Conservation (phyloP, 2,329 filamentous ascomycete species). For the Ophiosphaerella narmari region DNA sequence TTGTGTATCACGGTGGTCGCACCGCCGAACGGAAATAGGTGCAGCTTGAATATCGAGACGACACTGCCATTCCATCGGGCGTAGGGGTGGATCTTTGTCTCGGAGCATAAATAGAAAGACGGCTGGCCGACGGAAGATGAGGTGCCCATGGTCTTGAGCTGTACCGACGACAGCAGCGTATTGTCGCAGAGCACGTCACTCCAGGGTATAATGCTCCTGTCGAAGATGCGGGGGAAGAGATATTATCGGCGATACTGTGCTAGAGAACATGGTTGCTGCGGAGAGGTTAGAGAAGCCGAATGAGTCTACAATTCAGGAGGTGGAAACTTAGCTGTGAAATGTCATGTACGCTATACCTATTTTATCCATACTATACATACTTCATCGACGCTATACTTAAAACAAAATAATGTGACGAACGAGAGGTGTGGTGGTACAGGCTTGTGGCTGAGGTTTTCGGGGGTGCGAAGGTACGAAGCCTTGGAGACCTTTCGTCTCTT, state of each 20-base stretch:
- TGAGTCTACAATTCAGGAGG: constrained; percentile 5
- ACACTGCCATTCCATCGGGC: constrained; percentile 7
- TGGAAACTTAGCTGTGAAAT: not conserved
- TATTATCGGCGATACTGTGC: too few species aligned
- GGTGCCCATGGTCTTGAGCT: constrained; percentile 8
- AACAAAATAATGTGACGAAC: too few species aligned
- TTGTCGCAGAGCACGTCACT: constrained; percentile 1
- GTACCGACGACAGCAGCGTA: constrained; percentile 7
- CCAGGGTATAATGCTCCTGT: constrained; percentile 9
- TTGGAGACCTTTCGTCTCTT: too few species aligned
- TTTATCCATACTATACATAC: too few species aligned
- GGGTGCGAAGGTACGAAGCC: too few species aligned
- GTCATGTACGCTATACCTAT: too few species aligned
- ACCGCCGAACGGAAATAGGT: constrained; percentile 5
- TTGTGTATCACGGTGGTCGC: constrained; percentile 3
- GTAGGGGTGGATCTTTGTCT: constrained; percentile 6
- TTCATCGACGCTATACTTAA: too few species aligned
- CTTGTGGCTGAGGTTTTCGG: too few species aligned
- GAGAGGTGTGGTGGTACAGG: too few species aligned
- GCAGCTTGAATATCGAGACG: constrained; percentile 6
- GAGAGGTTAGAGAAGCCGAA: constrained; percentile 4
- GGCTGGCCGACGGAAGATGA: constrained; percentile 9
- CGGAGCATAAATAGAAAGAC: constrained; percentile 7
- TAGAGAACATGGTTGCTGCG: too few species aligned
- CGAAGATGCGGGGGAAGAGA: constrained; percentile 5